A percentile compares a stretch with the other conserved stretches of the same genome.
These are phyloP conservation scores for Aureobasidium mangrovei DNA, from an alignment of 2,329 filamentous ascomycete species.

Conservation along the genomic window DNA sequence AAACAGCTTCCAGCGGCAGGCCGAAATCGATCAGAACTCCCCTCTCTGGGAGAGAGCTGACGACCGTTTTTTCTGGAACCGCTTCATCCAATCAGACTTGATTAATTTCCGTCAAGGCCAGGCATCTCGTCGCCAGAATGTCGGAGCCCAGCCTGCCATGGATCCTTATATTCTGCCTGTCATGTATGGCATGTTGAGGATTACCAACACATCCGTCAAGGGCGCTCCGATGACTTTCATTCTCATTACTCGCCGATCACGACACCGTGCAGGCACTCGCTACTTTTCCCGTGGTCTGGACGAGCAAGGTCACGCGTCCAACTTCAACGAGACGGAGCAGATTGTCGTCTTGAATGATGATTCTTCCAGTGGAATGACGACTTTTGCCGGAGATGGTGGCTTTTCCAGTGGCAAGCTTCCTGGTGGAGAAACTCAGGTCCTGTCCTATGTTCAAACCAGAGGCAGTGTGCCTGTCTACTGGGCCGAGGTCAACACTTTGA, in stretches of 20 bases:
- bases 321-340: constrained; percentile 98
- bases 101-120: constrained; percentile 73
- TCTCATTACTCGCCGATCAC: constrained; percentile 80
- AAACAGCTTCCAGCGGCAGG: constrained; percentile 91
- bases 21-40: constrained; percentile 47
- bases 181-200: constrained; percentile 93
- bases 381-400: constrained; percentile 67
- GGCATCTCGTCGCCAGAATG: constrained; percentile 50
- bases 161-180: constrained; percentile 93
- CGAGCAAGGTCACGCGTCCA: constrained; percentile 89
- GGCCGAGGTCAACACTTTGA: constrained; percentile 89
- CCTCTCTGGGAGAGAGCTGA: constrained; percentile 90
- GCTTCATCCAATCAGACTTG: constrained; percentile 80
- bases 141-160: constrained; percentile 61
- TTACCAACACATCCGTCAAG: constrained; percentile 79
- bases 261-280: constrained; percentile 80
- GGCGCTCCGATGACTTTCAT: constrained; percentile 73
- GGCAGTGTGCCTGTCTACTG: constrained; percentile 94
- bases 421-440: constrained; percentile 72
- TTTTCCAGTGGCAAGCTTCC: constrained; percentile 62
- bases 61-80: constrained; percentile 98
- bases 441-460: constrained; percentile 93
- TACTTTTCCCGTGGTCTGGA: constrained; percentile 94
- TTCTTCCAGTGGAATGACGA: constrained; percentile 60
- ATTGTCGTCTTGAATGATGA: constrained; percentile 80